Evolutionary conservation across 2,329 filamentous ascomycete genomes (phyloP).

Genomic region (Orbilia blumenaviensis): DNA sequence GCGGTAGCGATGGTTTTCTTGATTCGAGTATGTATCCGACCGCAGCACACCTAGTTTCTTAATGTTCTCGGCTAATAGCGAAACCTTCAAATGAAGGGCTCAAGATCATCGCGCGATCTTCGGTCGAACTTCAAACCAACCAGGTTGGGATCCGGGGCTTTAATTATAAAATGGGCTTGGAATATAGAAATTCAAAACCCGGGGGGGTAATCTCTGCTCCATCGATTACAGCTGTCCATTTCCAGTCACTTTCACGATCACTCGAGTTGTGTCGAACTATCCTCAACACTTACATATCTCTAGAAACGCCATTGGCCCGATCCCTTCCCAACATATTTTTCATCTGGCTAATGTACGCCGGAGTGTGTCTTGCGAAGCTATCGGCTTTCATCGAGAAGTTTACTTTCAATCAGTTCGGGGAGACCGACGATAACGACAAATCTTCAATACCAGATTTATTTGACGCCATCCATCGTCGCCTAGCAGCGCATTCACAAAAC

Average conservation of each 20-base stretch:
- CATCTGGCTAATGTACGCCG: conserved; percentile 5
- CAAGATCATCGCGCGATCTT: neutral
- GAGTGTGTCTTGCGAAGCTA: conserved; percentile 7
- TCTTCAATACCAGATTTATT: neutral
- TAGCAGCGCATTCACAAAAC: conserved; percentile 9
- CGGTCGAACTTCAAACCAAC: neutral
- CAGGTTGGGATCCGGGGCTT: conserved; percentile 14
- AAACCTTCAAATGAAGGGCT: neutral
- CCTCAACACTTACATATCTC: conserved; percentile 1
- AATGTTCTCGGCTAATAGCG: neutral
- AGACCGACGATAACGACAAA: neutral
- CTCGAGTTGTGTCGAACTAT: conserved; percentile 3
- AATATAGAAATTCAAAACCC: neutral
- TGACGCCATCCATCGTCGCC: neutral
- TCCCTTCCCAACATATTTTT: conserved; percentile 8
- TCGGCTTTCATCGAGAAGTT: conserved; percentile 2
- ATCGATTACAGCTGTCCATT: neutral
- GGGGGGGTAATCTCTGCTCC: neutral
- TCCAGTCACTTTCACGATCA: conserved; percentile 11
- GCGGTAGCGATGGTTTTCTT: neutral
- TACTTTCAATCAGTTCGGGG: neutral
- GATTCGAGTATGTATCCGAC: neutral
- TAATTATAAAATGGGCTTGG: neutral
- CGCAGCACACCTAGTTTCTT: neutral
- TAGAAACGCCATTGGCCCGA: neutral